These are phyloP conservation scores for Hyphodiscus hymeniophilus DNA, from an alignment of 495 filamentous ascomycete species.

Conservation along the genomic window DNA sequence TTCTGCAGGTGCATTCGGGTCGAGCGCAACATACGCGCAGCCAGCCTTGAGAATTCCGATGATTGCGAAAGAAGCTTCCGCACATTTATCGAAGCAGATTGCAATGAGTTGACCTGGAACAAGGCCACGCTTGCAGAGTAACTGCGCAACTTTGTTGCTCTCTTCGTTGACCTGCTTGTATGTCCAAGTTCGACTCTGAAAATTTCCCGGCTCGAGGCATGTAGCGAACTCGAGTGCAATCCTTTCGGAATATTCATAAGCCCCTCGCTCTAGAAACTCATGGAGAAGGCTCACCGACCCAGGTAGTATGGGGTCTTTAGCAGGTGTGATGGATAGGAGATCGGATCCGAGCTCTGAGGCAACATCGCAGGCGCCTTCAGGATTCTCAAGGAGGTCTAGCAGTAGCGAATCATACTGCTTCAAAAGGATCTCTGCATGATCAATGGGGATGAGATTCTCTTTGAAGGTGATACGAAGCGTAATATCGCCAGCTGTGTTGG, in stretches of 20 bases:
- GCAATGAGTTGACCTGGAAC: conserved; percentile 52
- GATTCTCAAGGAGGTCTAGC: conserved; percentile 17
- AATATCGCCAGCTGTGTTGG: conserved; percentile 33
- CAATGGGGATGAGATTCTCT: conserved; percentile 46
- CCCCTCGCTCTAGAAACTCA: conserved; percentile 49
- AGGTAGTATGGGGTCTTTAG: conserved; percentile 35
- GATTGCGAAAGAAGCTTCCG: conserved; percentile 69
- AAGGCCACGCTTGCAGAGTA: conserved; percentile 31
- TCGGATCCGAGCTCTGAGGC: conserved; percentile 19
- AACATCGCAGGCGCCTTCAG: conserved; percentile 12
- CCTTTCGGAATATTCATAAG: conserved; percentile 31
- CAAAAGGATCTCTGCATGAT: conserved; percentile 54
- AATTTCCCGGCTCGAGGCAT: conserved; percentile 23
- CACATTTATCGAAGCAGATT: conserved; percentile 73
- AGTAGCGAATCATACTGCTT: conserved; percentile 53
- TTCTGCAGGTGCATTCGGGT: conserved; percentile 51
- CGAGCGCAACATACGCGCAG: conserved; percentile 72
- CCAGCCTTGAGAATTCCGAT: conserved; percentile 76
- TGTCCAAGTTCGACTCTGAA: conserved; percentile 44
- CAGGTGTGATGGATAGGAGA: conserved; percentile 48
- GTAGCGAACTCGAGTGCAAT: conserved; percentile 55
- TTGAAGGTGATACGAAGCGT: conserved; percentile 54
- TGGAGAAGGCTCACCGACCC: conserved; percentile 44
- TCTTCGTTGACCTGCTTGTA: conserved; percentile 52
- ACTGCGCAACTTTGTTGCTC: conserved; percentile 51